A percentile compares a stretch with the other conserved stretches of the same genome.
Conservation (phyloP, 2,329 filamentous ascomycete species). For the Aspergillus sp. region DNA sequence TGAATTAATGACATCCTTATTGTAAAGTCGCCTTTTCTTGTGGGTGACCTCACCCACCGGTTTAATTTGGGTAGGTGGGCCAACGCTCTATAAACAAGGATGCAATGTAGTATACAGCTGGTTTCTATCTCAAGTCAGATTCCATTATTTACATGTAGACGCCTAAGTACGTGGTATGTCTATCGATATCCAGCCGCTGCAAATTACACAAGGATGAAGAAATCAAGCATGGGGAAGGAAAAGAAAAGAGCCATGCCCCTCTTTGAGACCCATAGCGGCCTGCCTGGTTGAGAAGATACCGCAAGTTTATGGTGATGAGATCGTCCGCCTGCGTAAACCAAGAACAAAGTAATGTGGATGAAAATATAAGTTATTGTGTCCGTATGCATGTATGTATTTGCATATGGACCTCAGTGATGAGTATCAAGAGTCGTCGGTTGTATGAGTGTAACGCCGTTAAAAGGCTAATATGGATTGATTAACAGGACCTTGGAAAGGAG, state of each 20-base stretch:
- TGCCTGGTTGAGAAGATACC: background rate
- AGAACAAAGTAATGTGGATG: background rate
- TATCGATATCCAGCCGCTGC: background rate
- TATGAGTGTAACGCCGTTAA: background rate
- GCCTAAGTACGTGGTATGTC: background rate
- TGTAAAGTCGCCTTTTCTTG: no score
- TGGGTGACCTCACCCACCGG: no score
- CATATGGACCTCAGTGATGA: background rate
- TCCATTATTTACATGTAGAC: constrained; percentile 9
- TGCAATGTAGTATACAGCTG: background rate
- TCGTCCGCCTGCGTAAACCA: background rate
- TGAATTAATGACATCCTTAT: no score
- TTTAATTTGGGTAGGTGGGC: no score
- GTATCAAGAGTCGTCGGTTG: background rate
- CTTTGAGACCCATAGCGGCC: background rate
- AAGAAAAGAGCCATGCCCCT: background rate
- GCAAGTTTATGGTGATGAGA: background rate
- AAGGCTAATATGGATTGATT: background rate
- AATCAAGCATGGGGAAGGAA: background rate
- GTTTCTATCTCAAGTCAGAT: constrained; percentile 1
- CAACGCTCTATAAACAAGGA: background rate
- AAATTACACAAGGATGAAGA: constrained; percentile 7
- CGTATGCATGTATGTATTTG: background rate
- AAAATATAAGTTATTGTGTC: background rate
- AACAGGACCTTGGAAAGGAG: constrained; percentile 4